Conservation (phyloP, 2,329 filamentous ascomycete species). For the Talaromyces sp. region DNA sequence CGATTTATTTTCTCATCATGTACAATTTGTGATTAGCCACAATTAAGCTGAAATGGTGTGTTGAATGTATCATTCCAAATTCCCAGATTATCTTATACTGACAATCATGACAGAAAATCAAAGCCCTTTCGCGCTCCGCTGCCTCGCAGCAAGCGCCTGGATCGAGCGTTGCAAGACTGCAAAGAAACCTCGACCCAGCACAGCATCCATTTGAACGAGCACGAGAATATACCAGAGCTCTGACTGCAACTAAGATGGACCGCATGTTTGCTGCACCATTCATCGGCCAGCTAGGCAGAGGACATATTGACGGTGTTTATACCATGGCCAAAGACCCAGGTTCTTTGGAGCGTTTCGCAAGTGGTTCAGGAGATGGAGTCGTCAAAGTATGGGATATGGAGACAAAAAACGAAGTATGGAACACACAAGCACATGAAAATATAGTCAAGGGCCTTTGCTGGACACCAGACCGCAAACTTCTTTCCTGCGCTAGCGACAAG, state of each 20-base stretch:
- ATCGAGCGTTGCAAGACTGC: conserved; percentile 45
- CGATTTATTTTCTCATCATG: conserved; percentile 2
- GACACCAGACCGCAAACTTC: conserved; percentile 78
- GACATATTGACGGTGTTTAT: conserved; percentile 90
- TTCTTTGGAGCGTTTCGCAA: conserved; percentile 71
- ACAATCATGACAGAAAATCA: conserved; percentile 52
- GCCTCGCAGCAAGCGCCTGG: conserved; percentile 50
- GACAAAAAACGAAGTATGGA: conserved; percentile 70
- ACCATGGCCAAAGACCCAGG: conserved; percentile 76
- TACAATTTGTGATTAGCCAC: not conserved
- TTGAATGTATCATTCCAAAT: not conserved
- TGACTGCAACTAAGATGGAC: conserved; percentile 87
- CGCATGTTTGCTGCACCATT: conserved; percentile 88
- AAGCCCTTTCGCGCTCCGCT: conserved; percentile 50
- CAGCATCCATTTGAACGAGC: conserved; percentile 90
- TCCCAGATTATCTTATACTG: not conserved
- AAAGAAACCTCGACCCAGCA: conserved; percentile 68
- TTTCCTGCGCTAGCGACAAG: conserved; percentile 83
- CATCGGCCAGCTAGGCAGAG: conserved; percentile 78
- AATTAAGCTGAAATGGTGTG: not conserved
- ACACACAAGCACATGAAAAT: conserved; percentile 82
- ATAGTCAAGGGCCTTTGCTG: conserved; percentile 89
- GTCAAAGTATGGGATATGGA: conserved; percentile 90
- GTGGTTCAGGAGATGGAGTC: conserved; percentile 85
- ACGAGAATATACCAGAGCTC: conserved; percentile 74